Percentiles rank a stretch among this genome's conserved stretches.
These are phyloP conservation scores for Zarea fungicola DNA, from an alignment of 2,329 filamentous ascomycete genomes.

Conservation along the genomic window DNA sequence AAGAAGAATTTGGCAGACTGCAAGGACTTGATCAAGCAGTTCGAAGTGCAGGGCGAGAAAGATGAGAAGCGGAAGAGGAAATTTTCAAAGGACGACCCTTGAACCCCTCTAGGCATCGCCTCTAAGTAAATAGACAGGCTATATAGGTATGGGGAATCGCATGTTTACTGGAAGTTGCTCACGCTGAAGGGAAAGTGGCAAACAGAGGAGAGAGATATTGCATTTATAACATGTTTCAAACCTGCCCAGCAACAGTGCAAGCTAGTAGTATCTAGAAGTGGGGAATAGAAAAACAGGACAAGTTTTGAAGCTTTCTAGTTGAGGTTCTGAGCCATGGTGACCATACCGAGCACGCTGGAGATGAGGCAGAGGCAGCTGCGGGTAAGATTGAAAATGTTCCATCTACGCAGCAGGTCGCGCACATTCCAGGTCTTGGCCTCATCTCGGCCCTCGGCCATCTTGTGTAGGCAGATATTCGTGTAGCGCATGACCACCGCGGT, in stretches of 20 bases:
- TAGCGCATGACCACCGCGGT: constrained; percentile 32
- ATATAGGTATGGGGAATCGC: too few relatives aligned
- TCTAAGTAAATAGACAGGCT: too few relatives aligned
- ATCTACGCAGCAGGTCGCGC: constrained; percentile 18
- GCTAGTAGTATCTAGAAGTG: too few relatives aligned
- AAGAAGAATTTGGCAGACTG: constrained; percentile 39
- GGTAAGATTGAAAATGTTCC: constrained; percentile 24
- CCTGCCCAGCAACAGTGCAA: too few relatives aligned
- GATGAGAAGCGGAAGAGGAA: not conserved
- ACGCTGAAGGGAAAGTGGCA: too few relatives aligned
- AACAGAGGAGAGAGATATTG: too few relatives aligned
- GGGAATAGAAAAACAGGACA: too few relatives aligned
- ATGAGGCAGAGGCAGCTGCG: constrained; percentile 27
- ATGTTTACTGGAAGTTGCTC: too few relatives aligned
- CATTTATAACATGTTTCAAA: too few relatives aligned
- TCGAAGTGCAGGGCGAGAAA: constrained; percentile 21
- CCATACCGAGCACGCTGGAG: constrained; percentile 20
- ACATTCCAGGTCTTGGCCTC: constrained; percentile 14
- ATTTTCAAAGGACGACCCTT: not conserved
- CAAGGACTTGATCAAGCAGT: constrained; percentile 29
- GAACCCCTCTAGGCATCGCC: too few relatives aligned
- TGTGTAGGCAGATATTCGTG: constrained; percentile 31
- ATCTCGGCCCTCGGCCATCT: constrained; percentile 18
- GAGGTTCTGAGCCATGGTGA: constrained; percentile 11
- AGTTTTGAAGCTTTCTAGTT: not conserved